phyloP scores from a whole-genome alignment of 2,329 filamentous ascomycete species.

The Elsinoe arachidis region DNA sequence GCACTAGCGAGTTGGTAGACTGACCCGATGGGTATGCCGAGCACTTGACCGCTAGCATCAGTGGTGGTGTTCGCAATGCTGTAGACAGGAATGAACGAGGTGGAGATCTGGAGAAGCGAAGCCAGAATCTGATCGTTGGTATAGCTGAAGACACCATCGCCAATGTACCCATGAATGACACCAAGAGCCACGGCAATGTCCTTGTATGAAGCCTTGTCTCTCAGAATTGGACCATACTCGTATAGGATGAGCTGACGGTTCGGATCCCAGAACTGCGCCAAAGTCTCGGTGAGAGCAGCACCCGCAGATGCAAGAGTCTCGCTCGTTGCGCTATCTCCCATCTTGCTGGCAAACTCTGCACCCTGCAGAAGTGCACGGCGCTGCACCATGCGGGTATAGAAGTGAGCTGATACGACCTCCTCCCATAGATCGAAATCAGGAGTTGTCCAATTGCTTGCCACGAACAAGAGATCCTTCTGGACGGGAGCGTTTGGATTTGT shows the following conservation, averaged over 20 bases:
- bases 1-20: not conserved
- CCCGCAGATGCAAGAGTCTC: conserved; percentile 22
- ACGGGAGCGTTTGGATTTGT: conserved; percentile 23
- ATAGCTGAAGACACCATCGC: conserved; percentile 26
- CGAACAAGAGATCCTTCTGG: conserved; percentile 24
- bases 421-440: conserved; percentile 27
- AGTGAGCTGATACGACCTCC: conserved; percentile 25
- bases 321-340: conserved; percentile 24
- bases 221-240: conserved; percentile 27
- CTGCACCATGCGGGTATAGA: conserved; percentile 27
- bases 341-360: conserved; percentile 22
- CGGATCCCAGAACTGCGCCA: conserved; percentile 27
- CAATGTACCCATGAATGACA: conserved; percentile 26
- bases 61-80: conserved; percentile 23
- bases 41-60: conserved; percentile 20
- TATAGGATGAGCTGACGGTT: conserved; percentile 25
- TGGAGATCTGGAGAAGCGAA: conserved; percentile 24
- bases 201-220: conserved; percentile 26
- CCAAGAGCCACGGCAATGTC: conserved; percentile 27
- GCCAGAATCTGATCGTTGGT: conserved; percentile 27
- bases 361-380: conserved; percentile 24
- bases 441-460: conserved; percentile 25
- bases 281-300: conserved; percentile 20
- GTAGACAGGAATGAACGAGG: conserved; percentile 24
- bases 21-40: conserved; percentile 28